A percentile compares a stretch with the other conserved stretches of the same genome.
These are phyloP conservation scores for Penicillium argentinense DNA, from an alignment of 495 filamentous ascomycete genomes.

Conservation along the genomic window DNA sequence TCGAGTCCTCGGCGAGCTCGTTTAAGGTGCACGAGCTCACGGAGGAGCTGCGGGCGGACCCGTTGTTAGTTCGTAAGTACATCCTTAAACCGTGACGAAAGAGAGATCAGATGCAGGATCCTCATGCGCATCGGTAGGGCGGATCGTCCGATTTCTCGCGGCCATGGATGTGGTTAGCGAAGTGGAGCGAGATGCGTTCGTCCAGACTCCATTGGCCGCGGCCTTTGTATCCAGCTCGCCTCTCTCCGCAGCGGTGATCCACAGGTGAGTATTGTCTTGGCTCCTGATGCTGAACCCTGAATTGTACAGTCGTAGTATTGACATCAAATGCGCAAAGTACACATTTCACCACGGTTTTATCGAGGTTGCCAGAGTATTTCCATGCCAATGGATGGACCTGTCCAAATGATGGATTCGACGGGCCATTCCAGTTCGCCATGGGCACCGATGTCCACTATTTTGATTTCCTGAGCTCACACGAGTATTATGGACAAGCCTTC, in stretches of 20 bases:
- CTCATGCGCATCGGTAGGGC: slow-evolving; percentile 1
- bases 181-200: slow-evolving; percentile 7
- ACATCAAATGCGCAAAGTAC: no score
- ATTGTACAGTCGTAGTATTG: no score
- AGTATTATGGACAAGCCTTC: slow-evolving; percentile 19
- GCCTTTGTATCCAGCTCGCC: slow-evolving; percentile 14
- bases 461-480: slow-evolving; percentile 10
- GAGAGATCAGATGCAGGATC: no score
- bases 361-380: slow-evolving; percentile 18
- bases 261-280: no score
- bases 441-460: slow-evolving; percentile 13
- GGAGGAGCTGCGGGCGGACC: slow-evolving; percentile 11
- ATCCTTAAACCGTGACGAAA: neutral
- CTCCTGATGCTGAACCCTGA: no score
- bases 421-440: slow-evolving; percentile 16
- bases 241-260: slow-evolving; percentile 16
- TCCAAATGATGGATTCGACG: slow-evolving; percentile 13
- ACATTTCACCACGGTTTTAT: slow-evolving; percentile 12
- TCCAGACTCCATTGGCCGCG: slow-evolving; percentile 9
- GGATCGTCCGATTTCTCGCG: slow-evolving; percentile 15
- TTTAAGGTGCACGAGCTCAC: slow-evolving; percentile 3
- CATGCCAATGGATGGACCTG: slow-evolving; percentile 8
- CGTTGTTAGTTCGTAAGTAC: slow-evolving; percentile 17
- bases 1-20: neutral
- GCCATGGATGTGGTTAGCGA: slow-evolving; percentile 16